Conservation (phyloP, 768 basidiomycete genomes). For the Termitomyces sp. region DNA sequence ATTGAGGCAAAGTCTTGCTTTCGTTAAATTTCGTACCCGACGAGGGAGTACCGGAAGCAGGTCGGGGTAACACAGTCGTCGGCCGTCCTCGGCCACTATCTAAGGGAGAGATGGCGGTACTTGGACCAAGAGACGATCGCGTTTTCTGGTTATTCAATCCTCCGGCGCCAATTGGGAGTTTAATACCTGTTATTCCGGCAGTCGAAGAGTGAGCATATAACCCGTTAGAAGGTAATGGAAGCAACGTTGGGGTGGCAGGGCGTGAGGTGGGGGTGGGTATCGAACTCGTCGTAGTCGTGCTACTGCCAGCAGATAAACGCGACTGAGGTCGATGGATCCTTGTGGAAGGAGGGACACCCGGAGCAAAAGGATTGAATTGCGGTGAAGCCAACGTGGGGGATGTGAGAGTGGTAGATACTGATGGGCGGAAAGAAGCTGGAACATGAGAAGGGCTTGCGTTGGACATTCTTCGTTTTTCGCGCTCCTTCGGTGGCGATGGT, state of each 20-base stretch:
- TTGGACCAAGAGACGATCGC: constrained; percentile 58
- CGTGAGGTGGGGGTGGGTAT: constrained; percentile 65
- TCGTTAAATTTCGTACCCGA: constrained; percentile 25
- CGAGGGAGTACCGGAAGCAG: constrained; percentile 23
- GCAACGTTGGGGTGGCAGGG: constrained; percentile 70
- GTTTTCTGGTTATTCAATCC: constrained; percentile 42
- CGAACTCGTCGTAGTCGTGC: constrained; percentile 50
- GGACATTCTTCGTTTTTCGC: constrained; percentile 50
- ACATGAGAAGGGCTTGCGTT: constrained; percentile 49
- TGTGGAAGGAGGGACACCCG: constrained; percentile 31
- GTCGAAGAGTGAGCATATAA: constrained; percentile 37
- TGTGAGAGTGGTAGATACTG: constrained; percentile 38
- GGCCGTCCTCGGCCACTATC: constrained; percentile 27
- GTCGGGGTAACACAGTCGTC: constrained; percentile 28
- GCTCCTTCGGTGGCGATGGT: constrained; percentile 59
- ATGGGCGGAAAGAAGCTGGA: constrained; percentile 46
- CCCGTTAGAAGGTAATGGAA: constrained; percentile 60
- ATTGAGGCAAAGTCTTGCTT: constrained; percentile 34
- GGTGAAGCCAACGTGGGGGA: constrained; percentile 35
- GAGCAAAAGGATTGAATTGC: constrained; percentile 35
- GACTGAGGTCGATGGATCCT: constrained; percentile 65
- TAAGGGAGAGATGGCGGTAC: constrained; percentile 26
- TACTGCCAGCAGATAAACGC: constrained; percentile 61
- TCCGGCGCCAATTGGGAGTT: constrained; percentile 54
- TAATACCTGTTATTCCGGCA: constrained; percentile 39